A percentile compares a stretch with the other conserved stretches of the same genome.
phyloP scores from a whole-genome alignment of 139 green algal genomes.

The Tetradesmus obliquus region DNA sequence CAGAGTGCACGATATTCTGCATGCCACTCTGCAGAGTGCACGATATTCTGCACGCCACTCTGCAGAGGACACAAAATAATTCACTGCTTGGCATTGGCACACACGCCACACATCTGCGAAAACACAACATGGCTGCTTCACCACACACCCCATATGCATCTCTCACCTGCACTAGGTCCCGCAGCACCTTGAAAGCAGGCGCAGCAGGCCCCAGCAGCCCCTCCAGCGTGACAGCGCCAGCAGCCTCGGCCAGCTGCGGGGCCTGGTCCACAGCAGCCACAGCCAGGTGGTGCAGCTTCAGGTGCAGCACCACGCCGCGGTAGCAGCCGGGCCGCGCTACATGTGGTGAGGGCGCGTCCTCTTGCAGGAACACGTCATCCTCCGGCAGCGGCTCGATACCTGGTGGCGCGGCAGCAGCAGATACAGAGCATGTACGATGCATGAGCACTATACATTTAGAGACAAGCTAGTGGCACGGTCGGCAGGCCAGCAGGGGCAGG shows the following conservation, averaged over 20 bases:
- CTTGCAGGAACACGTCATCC: slow-evolving; percentile 59
- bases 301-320: slow-evolving; percentile 85
- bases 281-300: slow-evolving; percentile 88
- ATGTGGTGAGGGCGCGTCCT: slow-evolving; percentile 58
- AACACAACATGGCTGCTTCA: background rate
- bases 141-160: background rate
- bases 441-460: background rate
- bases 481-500: background rate
- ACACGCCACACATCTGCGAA: background rate
- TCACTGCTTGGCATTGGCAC: background rate
- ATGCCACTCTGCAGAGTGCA: too few species aligned
- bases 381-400: slow-evolving; percentile 43
- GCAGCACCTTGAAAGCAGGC: slow-evolving; percentile 75
- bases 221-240: slow-evolving; percentile 69
- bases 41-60: too few species aligned
- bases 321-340: slow-evolving; percentile 84
- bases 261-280: slow-evolving; percentile 78
- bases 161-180: slow-evolving; percentile 65
- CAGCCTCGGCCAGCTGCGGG: slow-evolving; percentile 72
- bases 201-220: slow-evolving; percentile 46
- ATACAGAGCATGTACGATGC: background rate
- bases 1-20: too few species aligned
- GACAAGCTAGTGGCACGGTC: background rate
- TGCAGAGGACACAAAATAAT: too few species aligned
- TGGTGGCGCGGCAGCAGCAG: background rate